A percentile compares a stretch with the other conserved stretches of the same genome.
Conservation (phyloP, 257 asterid species). For the Thymus mandschuricus region DNA sequence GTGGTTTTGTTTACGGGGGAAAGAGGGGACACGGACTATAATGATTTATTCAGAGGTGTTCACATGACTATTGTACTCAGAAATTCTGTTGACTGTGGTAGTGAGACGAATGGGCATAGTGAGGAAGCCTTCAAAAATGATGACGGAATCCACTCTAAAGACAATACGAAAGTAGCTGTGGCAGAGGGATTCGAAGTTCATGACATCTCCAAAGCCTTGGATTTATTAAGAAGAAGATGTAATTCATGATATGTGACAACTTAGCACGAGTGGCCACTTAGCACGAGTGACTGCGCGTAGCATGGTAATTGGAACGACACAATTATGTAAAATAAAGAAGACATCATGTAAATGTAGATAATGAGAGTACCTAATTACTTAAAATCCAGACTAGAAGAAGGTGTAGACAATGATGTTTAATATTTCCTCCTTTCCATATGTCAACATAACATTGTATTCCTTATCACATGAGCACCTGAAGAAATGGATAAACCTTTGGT, state of each 20-base stretch:
- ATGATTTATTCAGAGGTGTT: constrained; percentile 60
- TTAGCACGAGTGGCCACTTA: neutral
- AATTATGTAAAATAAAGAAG: neutral
- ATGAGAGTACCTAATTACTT: neutral
- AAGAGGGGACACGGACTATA: constrained; percentile 67
- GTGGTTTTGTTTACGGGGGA: constrained; percentile 64
- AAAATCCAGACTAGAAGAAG: neutral
- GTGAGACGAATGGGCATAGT: neutral
- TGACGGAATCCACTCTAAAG: constrained; percentile 34
- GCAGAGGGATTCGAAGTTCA: constrained; percentile 54
- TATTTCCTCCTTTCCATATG: neutral
- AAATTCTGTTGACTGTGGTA: constrained; percentile 47
- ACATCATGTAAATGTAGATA: neutral
- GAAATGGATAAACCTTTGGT: constrained; percentile 8
- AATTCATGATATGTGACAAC: constrained; percentile 14
- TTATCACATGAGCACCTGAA: constrained; percentile 78
- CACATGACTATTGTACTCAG: constrained; percentile 63
- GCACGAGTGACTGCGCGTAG: neutral
- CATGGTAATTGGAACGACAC: neutral
- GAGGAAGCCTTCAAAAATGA: constrained; percentile 48
- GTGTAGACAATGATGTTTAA: neutral
- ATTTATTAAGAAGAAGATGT: constrained; percentile 35
- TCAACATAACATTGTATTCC: constrained; percentile 57
- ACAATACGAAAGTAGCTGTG: constrained; percentile 40
- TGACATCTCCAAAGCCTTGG: constrained; percentile 57